Conservation (phyloP, 208 protist species). For the Wallacemonas sp. region DNA sequence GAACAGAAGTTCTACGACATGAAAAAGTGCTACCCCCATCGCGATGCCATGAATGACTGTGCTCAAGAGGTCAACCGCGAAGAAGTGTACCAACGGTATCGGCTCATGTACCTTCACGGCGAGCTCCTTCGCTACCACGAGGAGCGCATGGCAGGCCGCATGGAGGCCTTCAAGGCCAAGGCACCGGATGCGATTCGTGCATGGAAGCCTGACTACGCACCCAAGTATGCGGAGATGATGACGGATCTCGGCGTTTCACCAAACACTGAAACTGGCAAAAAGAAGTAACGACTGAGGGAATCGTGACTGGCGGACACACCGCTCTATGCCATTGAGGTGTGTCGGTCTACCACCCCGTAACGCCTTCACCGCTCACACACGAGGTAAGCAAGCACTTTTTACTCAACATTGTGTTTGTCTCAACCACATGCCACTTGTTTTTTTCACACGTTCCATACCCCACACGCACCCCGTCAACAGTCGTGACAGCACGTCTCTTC, state of each 20-base stretch:
- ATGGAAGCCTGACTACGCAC: constrained; percentile 84
- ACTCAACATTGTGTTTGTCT: too few species aligned
- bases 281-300: neutral
- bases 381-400: too few species aligned
- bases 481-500: too few species aligned
- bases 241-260: constrained; percentile 46
- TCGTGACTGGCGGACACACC: too few species aligned
- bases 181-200: constrained; percentile 68
- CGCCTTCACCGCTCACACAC: too few species aligned
- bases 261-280: neutral
- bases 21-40: constrained; percentile 69
- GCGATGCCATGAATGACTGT: constrained; percentile 86
- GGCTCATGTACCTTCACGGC: constrained; percentile 79
- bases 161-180: constrained; percentile 74
- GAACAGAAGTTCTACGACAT: constrained; percentile 53
- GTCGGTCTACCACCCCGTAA: too few species aligned
- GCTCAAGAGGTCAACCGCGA: constrained; percentile 78
- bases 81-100: constrained; percentile 83
- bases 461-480: too few species aligned
- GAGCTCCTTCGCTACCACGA: constrained; percentile 83
- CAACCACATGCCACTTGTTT: too few species aligned
- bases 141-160: constrained; percentile 50
- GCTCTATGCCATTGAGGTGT: too few species aligned
- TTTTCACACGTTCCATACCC: too few species aligned
- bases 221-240: constrained; percentile 87